Base-by-base conservation (phyloP, 129 eudicot species). In the Tagetes patula region DNA sequence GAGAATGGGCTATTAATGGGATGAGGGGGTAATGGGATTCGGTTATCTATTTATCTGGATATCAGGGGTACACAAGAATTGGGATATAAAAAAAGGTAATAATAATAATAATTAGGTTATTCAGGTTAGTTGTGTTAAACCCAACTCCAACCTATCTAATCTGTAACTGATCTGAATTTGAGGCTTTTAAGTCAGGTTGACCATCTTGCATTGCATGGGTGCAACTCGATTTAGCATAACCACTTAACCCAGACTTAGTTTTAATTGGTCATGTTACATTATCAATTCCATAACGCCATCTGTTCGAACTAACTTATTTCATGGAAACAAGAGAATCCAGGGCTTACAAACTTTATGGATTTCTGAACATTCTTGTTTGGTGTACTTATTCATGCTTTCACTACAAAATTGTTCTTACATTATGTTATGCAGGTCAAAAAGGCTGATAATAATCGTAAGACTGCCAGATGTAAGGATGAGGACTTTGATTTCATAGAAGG, bases 351-450 rank as follows among this genome's bases (percentile, higher is more conserved):
- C 37, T 27, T 30, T 30, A 27, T 55, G 6, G 6, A 0, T 58
- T 56, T 58, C 39, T 58, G 3, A 58, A 14, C 39, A 32, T 3
- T 8, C 40, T 60, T 59, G 6, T 54, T 59, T 31, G 8, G 11
- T 33, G 11, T 65, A 50, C 55, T 43, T 27, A 12, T 64, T 67
- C 6, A 4, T 75, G 39, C n/a, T 11, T 3, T 2, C 32, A 45
- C 61, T 34, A 39, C 27, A 34, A 68, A 47, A 67, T 7, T 27
- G 13, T 68, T 47, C 8, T 53, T 10, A 4, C 31, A 34, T 50
- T 14, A n/a, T 68, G 34, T 64, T 53, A 36, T 73, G 69, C 69
- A 90, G 98, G 96, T 86, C 69, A 87, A 72, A 78, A 87, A 83
- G 82, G 39, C 75, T 8, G 87, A 82, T 53, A 85, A 80, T 60